phyloP scores from a whole-genome alignment of 768 basidiomycete species.

The Roridomyces roridus region DNA sequence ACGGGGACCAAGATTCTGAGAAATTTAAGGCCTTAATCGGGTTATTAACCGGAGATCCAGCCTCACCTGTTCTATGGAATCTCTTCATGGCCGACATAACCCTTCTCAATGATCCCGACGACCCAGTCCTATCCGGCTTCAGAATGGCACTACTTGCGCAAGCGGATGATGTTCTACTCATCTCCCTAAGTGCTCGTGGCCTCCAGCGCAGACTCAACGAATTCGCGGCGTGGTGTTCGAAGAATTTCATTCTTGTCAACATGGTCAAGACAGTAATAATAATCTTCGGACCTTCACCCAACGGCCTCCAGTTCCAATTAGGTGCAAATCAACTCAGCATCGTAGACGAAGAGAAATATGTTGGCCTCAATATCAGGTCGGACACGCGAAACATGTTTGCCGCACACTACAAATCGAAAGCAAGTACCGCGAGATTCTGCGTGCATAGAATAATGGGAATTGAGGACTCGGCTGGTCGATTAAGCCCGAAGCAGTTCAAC shows the following conservation, averaged over 20 bases:
- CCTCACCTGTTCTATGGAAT: slow-evolving; percentile 32
- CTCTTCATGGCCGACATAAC: slow-evolving; percentile 30
- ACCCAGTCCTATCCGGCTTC: slow-evolving; percentile 22
- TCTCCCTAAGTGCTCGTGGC: background rate
- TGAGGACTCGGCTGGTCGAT: slow-evolving; percentile 18
- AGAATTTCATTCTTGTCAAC: no score
- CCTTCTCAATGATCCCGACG: slow-evolving; percentile 18
- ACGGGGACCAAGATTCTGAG: slow-evolving; percentile 8
- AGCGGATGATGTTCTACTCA: slow-evolving; percentile 4
- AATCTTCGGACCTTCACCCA: no score
- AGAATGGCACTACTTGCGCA: slow-evolving; percentile 12
- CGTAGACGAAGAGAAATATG: no score
- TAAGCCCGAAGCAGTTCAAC: slow-evolving; percentile 20
- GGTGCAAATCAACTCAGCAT: no score
- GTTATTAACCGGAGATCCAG: slow-evolving; percentile 33
- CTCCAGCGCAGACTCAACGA: background rate
- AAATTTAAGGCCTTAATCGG: slow-evolving; percentile 29
- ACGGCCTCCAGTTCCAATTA: no score
- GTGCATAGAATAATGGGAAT: slow-evolving; percentile 23
- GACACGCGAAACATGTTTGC: no score
- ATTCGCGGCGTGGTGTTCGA: slow-evolving; percentile 28
- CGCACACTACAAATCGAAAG: no score
- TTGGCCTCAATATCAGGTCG: no score
- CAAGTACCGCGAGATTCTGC: slow-evolving; percentile 10
- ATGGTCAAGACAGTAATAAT: no score